These are phyloP conservation scores for Blastocrithidia nonstop DNA, from an alignment of 208 protist genomes.

Conservation along the genomic window DNA sequence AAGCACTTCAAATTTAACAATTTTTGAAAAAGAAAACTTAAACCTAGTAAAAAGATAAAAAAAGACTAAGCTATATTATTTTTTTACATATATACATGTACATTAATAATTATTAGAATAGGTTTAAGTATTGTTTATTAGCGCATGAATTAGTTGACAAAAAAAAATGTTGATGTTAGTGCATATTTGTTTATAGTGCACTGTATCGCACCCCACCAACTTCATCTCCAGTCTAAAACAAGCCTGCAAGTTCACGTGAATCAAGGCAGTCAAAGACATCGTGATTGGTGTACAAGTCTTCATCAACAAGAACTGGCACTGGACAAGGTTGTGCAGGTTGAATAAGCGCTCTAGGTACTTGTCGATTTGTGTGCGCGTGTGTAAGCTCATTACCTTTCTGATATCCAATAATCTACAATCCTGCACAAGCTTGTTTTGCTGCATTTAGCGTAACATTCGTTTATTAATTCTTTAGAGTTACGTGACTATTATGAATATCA, in stretches of 20 bases:
- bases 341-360: no score
- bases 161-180: background rate
- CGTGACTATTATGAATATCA: background rate
- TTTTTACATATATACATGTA: background rate
- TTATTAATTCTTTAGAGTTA: background rate
- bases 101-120: background rate
- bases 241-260: slow-evolving; percentile 12
- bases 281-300: no score
- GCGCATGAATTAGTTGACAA: background rate
- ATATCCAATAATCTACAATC: background rate
- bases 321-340: background rate
- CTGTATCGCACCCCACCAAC: slow-evolving; percentile 37
- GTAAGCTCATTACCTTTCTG: no score
- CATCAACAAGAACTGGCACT: background rate
- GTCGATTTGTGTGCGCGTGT: no score
- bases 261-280: slow-evolving; percentile 15
- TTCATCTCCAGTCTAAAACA: slow-evolving; percentile 47
- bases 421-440: background rate
- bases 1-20: no score
- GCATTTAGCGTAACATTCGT: background rate
- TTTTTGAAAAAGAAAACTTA: no score
- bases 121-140: background rate
- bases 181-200: slow-evolving; percentile 2
- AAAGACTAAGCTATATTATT: background rate
- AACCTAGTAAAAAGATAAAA: background rate